Evolutionary conservation across 2,329 filamentous ascomycete species (phyloP).

Genomic region (Zalaria obscura): DNA sequence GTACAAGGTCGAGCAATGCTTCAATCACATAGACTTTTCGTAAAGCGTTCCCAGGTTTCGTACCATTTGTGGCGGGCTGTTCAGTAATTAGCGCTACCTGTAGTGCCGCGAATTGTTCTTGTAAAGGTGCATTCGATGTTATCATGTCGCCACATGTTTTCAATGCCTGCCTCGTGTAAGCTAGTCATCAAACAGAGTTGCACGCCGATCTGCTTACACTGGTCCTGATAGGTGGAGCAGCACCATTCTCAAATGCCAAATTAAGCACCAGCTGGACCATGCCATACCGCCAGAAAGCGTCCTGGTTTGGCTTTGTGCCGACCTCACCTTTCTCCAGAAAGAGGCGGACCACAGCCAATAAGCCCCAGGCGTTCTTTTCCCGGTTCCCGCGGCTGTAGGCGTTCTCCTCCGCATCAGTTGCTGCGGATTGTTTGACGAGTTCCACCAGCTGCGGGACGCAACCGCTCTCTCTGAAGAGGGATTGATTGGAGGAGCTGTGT

Average conservation of each 20-base stretch:
- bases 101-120: constrained; percentile 80
- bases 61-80: constrained; percentile 31
- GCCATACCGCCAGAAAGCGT: constrained; percentile 70
- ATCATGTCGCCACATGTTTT: constrained; percentile 81
- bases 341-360: constrained; percentile 72
- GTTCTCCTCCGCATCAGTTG: constrained; percentile 38
- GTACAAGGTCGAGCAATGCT: constrained; percentile 68
- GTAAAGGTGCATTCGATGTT: constrained; percentile 60
- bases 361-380: constrained; percentile 86
- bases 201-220: constrained; percentile 31
- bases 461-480: constrained; percentile 81
- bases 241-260: constrained; percentile 61
- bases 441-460: constrained; percentile 38
- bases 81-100: constrained; percentile 18
- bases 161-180: constrained; percentile 37
- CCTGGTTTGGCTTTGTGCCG: constrained; percentile 71
- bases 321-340: constrained; percentile 72
- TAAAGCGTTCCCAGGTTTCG: background rate
- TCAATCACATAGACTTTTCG: constrained; percentile 70
- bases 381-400: constrained; percentile 60
- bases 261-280: constrained; percentile 67
- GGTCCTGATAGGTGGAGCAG: constrained; percentile 64
- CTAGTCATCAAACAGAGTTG: too few relatives aligned
- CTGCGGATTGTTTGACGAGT: constrained; percentile 38
- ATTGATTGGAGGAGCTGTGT: constrained; percentile 83